Evolutionary conservation across 2,329 filamentous ascomycete species (phyloP), one percentile per base, ranked within the genome.

Genomic region (Hymenoscyphus linearis): DNA sequence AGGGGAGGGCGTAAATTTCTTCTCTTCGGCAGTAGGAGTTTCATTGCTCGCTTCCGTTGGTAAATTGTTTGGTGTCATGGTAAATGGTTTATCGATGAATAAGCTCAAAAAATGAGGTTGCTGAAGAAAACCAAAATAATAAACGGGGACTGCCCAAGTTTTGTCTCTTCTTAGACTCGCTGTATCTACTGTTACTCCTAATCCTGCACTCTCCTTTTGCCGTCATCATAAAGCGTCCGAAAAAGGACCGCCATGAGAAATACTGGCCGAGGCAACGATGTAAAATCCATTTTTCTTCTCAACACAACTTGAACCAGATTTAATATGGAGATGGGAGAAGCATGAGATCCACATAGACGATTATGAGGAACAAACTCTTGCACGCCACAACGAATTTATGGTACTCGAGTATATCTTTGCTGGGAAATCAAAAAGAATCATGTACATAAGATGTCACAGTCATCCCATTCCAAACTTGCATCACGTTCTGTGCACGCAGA

Each of bases 1-100:
- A 25, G 62, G 50, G 25, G 60, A 62, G 50, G 50, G 40, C 40
- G 6, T 18, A 22, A 18, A 16, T 44, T 44, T 44, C 7, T 22
- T 18, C 18, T 18, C 40, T 44, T 22, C 40, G n/a, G 36, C n/a
- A 1, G 5, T 44, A 9, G n/a, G n/a, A n/a, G n/a, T 44, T 44
- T 44, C 40, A 18, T 18, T 44, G 7, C n/a, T 44, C 40, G 40
- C 40, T 22, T 22, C 40, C n/a, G n/a, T 22, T 22, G 40, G n/a
- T 10, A 12, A 9, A 44, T 44, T 22, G 40, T 9, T 44, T 44
- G 40, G 40, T 44, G 40, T n/a, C 40, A 44, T 44, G 40, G 18
- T 44, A 6, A 18, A 9, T 18, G n/a, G n/a, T 18, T 44, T 18
- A 3, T 4, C 2, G 1, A 22, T 44, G n/a, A 18, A 44, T 44